Percentiles rank a stretch among this genome's conserved stretches.
phyloP scores from a whole-genome alignment of 164 flowering plant genomes.

The Vitis vinifera region ASM3070453v1 NC_081818.1:14007001-14007500 shows the following conservation, averaged over 20 bases:
- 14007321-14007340: neutral
- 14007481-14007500: constrained; percentile 65
- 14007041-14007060: constrained; percentile 1
- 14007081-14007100: too few species aligned
- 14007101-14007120: neutral
- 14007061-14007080: neutral
- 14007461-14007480: constrained; percentile 54
- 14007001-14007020: constrained; percentile 96
- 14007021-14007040: constrained; percentile 63
- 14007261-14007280: neutral
- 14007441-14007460: constrained; percentile 42
- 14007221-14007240: constrained; percentile 76
- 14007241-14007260: constrained; percentile 64
- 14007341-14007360: neutral
- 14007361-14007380: neutral
- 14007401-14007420: constrained; percentile 79
- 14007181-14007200: constrained; percentile 91
- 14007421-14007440: constrained; percentile 67
- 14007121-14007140: neutral
- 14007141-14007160: constrained; percentile 37
- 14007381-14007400: constrained; percentile 75
- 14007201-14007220: constrained; percentile 98
- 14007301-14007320: too few species aligned
- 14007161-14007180: constrained; percentile 87
- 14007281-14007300: neutral